A percentile compares a stretch with the other conserved stretches of the same genome.
These are phyloP conservation scores for Plectosphaerella cucumerina DNA, from an alignment of 2,329 filamentous ascomycete genomes.

Conservation along the genomic window DNA sequence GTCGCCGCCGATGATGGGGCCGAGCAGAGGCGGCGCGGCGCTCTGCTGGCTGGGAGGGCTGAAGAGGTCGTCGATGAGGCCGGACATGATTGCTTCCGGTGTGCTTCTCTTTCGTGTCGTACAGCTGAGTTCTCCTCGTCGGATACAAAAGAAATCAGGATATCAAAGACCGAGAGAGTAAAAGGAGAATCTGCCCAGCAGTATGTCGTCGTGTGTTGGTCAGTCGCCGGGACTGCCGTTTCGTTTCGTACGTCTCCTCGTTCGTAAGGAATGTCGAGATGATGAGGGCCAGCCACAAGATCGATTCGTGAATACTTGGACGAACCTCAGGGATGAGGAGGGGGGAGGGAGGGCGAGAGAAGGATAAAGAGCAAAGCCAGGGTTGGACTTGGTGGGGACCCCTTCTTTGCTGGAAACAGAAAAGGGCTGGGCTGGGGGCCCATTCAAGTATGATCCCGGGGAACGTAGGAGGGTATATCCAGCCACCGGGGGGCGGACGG, in stretches of 20 bases:
- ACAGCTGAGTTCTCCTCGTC: background rate
- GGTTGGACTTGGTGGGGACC: background rate
- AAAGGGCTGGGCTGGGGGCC: too few relatives aligned
- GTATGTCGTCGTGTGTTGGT: background rate
- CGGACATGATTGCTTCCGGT: slow-evolving; percentile 4
- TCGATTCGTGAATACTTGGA: background rate
- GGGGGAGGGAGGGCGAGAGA: background rate
- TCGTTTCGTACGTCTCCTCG: background rate
- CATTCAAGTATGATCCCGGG: background rate
- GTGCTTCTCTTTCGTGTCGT: background rate
- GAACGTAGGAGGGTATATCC: background rate
- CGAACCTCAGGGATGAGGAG: background rate
- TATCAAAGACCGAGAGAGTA: too few relatives aligned
- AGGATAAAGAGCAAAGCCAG: background rate
- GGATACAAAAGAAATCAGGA: background rate
- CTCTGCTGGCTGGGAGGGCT: background rate
- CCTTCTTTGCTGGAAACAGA: too few relatives aligned
- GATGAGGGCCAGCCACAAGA: background rate
- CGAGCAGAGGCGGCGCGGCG: background rate
- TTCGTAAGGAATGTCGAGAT: background rate
- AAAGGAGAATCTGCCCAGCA: background rate
- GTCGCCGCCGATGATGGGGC: slow-evolving; percentile 4
- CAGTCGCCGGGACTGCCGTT: too few relatives aligned
- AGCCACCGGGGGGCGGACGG: background rate
- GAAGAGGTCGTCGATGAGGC: slow-evolving; percentile 1